Percentiles rank a stretch among this genome's conserved stretches.
Evolutionary conservation across 140 eudicot genomes (phyloP).

Genomic region (Stevia rebaudiana): DNA sequence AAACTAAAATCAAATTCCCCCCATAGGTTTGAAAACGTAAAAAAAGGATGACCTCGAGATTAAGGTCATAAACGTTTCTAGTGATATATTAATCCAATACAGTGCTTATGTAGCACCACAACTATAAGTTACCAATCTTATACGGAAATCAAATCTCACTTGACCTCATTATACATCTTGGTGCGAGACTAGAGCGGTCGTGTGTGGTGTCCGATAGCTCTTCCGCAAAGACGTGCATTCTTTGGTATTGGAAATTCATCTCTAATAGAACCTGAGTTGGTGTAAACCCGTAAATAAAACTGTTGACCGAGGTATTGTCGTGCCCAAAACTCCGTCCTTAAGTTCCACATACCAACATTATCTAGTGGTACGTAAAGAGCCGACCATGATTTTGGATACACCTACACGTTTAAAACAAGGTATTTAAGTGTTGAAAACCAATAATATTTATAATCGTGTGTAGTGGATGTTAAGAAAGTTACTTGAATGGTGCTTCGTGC

Average conservation of each 20-base stretch:
- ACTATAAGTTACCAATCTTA: slow-evolving; percentile 20
- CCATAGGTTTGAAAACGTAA: slow-evolving; percentile 13
- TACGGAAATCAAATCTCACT: not conserved
- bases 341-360: slow-evolving; percentile 93
- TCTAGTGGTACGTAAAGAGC: slow-evolving; percentile 72
- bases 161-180: slow-evolving; percentile 10
- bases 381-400: slow-evolving; percentile 84
- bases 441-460: not conserved
- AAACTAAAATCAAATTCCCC: slow-evolving; percentile 9
- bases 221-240: slow-evolving; percentile 85
- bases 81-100: slow-evolving; percentile 9
- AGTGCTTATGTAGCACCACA: slow-evolving; percentile 47
- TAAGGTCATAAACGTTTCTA: slow-evolving; percentile 47
- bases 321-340: slow-evolving; percentile 89
- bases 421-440: not conserved
- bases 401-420: slow-evolving; percentile 32
- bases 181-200: slow-evolving; percentile 54
- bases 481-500: slow-evolving; percentile 77
- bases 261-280: slow-evolving; percentile 69
- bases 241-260: slow-evolving; percentile 90
- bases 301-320: slow-evolving; percentile 93
- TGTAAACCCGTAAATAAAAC: slow-evolving; percentile 69
- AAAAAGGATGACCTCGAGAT: slow-evolving; percentile 70
- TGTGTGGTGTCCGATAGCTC: slow-evolving; percentile 67
- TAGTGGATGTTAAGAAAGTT: not conserved